phyloP scores from a whole-genome alignment of 2,329 filamentous ascomycete genomes.

The Dichotomopilus funicola region DNA sequence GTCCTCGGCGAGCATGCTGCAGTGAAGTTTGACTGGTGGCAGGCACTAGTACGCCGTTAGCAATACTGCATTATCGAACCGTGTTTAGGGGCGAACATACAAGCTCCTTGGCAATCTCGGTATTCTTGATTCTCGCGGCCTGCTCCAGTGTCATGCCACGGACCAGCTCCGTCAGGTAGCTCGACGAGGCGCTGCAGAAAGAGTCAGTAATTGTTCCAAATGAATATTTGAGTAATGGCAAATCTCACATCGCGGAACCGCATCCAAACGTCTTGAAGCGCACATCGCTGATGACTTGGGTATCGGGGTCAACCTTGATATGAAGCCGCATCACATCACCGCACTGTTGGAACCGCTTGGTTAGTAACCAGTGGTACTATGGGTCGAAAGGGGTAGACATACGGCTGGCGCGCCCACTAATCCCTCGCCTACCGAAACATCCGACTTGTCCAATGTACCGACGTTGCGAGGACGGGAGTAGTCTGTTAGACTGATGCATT shows the following conservation, averaged over 20 bases:
- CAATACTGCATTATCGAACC: conserved; percentile 63
- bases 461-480: conserved; percentile 50
- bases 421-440: conserved; percentile 79
- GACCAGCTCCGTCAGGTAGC: conserved; percentile 90
- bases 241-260: conserved; percentile 67
- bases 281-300: conserved; percentile 84
- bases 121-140: conserved; percentile 87
- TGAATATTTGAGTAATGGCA: background rate
- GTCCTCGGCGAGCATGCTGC: conserved; percentile 87
- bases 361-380: background rate
- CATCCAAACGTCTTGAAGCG: conserved; percentile 99
- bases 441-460: conserved; percentile 61
- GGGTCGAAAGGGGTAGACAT: conserved; percentile 32
- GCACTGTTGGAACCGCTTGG: conserved; percentile 12
- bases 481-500: conserved; percentile 29
- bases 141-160: conserved; percentile 95
- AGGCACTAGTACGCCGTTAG: conserved; percentile 57
- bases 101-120: conserved; percentile 95
- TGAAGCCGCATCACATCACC: conserved; percentile 93
- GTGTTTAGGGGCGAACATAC: conserved; percentile 57
- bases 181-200: conserved; percentile 61
- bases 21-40: conserved; percentile 75
- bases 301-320: conserved; percentile 83
- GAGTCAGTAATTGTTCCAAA: conserved; percentile 7
- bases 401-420: conserved; percentile 88